Evolutionary conservation across 2,329 filamentous ascomycete genomes (phyloP).

Genomic region (Rutstroemia sydowiana): DNA sequence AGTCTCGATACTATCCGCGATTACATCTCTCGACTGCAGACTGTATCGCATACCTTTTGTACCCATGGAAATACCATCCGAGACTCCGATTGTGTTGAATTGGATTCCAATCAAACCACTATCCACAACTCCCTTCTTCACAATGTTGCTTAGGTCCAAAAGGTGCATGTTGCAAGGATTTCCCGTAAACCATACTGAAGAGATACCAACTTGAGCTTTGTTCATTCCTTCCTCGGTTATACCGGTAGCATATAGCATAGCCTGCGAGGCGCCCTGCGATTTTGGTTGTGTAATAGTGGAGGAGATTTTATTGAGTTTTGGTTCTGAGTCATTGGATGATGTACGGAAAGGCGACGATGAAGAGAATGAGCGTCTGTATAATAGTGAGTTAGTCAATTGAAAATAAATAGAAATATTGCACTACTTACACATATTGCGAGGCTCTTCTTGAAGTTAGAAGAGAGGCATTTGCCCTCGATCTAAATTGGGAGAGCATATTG

Average conservation of each 20-base stretch:
- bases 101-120: conserved; percentile 87
- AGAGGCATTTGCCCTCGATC: conserved; percentile 24
- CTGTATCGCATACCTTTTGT: conserved; percentile 96
- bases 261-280: conserved; percentile 95
- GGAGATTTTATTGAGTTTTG: conserved; percentile 74
- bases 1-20: conserved; percentile 96
- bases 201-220: conserved; percentile 96
- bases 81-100: conserved; percentile 98
- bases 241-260: conserved; percentile 96
- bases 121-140: conserved; percentile 59
- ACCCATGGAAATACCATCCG: conserved; percentile 96
- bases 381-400: conserved; percentile 14
- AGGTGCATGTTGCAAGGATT: conserved; percentile 99
- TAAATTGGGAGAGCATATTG: conserved; percentile 26
- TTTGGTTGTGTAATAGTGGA: conserved; percentile 88
- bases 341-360: conserved; percentile 22
- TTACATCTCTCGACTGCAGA: conserved; percentile 89
- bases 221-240: conserved; percentile 80
- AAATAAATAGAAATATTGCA: background rate
- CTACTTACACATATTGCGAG: conserved; percentile 27
- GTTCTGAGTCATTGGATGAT: conserved; percentile 26
- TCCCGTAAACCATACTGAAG: conserved; percentile 94
- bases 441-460: conserved; percentile 23
- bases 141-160: conserved; percentile 57
- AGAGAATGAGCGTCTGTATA: conserved; percentile 26